phyloP scores from a whole-genome alignment of 2,329 filamentous ascomycete species.

The Colletotrichum costaricense region DNA sequence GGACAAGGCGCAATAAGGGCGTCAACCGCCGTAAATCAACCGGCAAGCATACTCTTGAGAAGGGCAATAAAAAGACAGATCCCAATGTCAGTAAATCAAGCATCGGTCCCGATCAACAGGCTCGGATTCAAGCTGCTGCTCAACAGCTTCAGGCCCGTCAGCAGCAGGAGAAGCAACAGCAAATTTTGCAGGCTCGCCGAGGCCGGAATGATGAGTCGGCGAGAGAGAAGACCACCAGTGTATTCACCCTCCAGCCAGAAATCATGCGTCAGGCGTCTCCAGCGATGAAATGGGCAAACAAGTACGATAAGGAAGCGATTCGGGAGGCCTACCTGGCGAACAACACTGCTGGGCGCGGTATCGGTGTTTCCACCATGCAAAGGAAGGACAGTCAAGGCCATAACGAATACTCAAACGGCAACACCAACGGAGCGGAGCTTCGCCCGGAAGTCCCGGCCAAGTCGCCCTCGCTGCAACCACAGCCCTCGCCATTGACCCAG shows the following conservation, averaged over 20 bases:
- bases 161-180: constrained; percentile 61
- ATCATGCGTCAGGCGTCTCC: constrained; percentile 89
- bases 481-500: constrained; percentile 41
- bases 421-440: constrained; percentile 45
- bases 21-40: constrained; percentile 77
- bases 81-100: constrained; percentile 77
- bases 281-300: constrained; percentile 96
- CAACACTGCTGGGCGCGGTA: constrained; percentile 76
- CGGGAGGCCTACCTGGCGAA: constrained; percentile 88
- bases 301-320: constrained; percentile 91
- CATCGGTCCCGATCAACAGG: constrained; percentile 91
- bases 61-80: constrained; percentile 55
- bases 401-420: constrained; percentile 44
- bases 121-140: constrained; percentile 91
- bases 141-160: constrained; percentile 82
- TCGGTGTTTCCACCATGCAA: constrained; percentile 57
- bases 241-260: constrained; percentile 86
- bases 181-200: constrained; percentile 52
- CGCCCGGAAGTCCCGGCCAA: constrained; percentile 57
- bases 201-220: constrained; percentile 67
- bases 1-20: constrained; percentile 76
- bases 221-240: constrained; percentile 85
- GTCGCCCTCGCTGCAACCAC: constrained; percentile 43
- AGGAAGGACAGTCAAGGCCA: constrained; percentile 49
- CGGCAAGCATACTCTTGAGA: constrained; percentile 68